Evolutionary conservation across 495 filamentous ascomycete genomes (phyloP), one percentile per base, ranked within the genome.

Genomic region (Endocarpon pusillum): DNA sequence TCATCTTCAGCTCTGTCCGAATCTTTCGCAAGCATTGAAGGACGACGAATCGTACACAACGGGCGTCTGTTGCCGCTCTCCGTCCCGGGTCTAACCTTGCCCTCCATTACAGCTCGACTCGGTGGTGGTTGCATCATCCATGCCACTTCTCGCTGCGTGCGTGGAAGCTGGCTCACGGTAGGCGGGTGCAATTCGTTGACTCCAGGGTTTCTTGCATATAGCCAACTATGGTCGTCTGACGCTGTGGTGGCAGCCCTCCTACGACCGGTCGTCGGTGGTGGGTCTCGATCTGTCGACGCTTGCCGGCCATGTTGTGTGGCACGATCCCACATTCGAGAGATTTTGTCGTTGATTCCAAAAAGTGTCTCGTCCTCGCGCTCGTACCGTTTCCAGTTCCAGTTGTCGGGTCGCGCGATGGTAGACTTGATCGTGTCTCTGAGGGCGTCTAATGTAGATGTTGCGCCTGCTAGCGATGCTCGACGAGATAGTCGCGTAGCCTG

Each of bases 101-200:
- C 82, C 42, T 74, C 77, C 85, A 94, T 94, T 31, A 94, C 58
- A 44, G 71, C 78, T 12, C 84, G 81, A 32, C 67, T 68, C 23
- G 85, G 85, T 2, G 83, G 83, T 2, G 84, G 85, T 51, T 87
- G 80, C 21, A 92, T 58, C 82, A 94, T 89, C 85, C 85, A 94
- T 44, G 58, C 57, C n/a, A 73, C 74, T 34, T 76, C 79, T 17
- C 70, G 71, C 33, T 62, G 66, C 47, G 73, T 69, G 12, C 62
- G 54, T 4, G 81, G 78, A 27, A 61, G 69, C 39, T 72, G 74
- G 49, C 80, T 79, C 33, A 91, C 82, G 34, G 87, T 76, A 7
- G 85, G 81, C 7, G 84, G 83, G 45, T 91, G 81, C 21, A 81
- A 65, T 41, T 91, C 81, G 50, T 89, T 89, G 40, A 92, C 73